phyloP scores from a whole-genome alignment of 768 basidiomycete genomes.

The Naganishia randhawae region DNA sequence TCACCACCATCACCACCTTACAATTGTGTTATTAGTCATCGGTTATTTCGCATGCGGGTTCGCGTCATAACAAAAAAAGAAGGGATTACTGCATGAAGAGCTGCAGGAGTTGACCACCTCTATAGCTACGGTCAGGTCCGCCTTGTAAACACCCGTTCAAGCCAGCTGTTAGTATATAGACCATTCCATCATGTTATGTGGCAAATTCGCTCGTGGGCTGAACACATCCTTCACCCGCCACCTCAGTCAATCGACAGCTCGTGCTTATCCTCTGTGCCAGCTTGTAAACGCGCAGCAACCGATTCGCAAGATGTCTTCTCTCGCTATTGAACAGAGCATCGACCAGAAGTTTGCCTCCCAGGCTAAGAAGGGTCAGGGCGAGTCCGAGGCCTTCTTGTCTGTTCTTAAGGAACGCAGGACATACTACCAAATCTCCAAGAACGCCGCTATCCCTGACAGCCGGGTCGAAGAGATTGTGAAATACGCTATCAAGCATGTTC shows the following conservation, averaged over 20 bases:
- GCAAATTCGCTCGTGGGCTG: not conserved
- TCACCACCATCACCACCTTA: too few species aligned
- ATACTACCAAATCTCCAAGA: constrained; percentile 46
- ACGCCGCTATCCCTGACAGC: constrained; percentile 42
- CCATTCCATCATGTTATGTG: not conserved
- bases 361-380: constrained; percentile 12
- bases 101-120: too few species aligned
- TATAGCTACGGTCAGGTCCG: too few species aligned
- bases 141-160: too few species aligned
- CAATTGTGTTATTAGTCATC: not conserved
- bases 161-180: not conserved
- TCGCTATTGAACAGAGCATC: constrained; percentile 5
- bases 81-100: not conserved
- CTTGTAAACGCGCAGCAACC: not conserved
- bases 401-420: constrained; percentile 48
- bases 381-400: constrained; percentile 41
- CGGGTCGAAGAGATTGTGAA: constrained; percentile 47
- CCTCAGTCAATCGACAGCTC: not conserved
- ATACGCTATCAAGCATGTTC: constrained; percentile 47
- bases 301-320: constrained; percentile 15
- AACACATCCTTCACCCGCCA: not conserved
- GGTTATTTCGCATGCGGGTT: too few species aligned
- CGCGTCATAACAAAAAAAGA: not conserved
- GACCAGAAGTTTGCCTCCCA: constrained; percentile 7
- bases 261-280: not conserved